Conservation (phyloP, 139 green algal genomes). For the Parachlorella kessleri region DNA sequence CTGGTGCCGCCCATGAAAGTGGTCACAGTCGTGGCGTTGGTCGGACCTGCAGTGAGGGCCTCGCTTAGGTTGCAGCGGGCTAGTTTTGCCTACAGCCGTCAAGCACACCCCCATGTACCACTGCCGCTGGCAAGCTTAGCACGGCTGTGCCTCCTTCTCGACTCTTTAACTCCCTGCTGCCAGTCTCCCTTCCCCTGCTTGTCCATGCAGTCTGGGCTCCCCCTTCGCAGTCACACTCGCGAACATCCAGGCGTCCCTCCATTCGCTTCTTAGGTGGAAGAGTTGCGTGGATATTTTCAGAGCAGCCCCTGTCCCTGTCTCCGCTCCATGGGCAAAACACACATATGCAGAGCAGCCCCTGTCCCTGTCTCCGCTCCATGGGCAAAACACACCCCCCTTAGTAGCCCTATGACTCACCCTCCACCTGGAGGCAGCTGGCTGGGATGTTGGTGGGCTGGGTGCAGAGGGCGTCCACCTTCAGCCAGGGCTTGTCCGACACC, state of each 20-base stretch:
- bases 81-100: not conserved
- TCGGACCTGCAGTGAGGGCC: not conserved
- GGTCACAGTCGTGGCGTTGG: not conserved
- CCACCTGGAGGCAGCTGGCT: not conserved
- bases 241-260: not conserved
- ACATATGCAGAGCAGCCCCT: not conserved
- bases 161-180: too few species aligned
- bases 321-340: not conserved
- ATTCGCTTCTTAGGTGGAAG: not conserved
- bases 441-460: conserved; percentile 1
- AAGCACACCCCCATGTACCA: too few species aligned
- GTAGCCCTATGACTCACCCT: not conserved
- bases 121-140: too few species aligned
- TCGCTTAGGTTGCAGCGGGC: not conserved
- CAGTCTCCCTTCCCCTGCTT: too few species aligned
- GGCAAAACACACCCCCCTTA: not conserved
- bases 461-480: not conserved
- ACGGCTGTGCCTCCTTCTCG: too few species aligned
- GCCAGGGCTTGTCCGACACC: not conserved
- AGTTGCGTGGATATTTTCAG: not conserved
- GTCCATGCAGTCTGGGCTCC: too few species aligned
- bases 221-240: not conserved
- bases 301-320: not conserved
- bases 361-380: not conserved
- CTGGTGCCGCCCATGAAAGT: not conserved